Evolutionary conservation across 2,329 filamentous ascomycete genomes (phyloP), one percentile per base, ranked within the genome.

Genomic region (Parastagonospora avenae): DNA sequence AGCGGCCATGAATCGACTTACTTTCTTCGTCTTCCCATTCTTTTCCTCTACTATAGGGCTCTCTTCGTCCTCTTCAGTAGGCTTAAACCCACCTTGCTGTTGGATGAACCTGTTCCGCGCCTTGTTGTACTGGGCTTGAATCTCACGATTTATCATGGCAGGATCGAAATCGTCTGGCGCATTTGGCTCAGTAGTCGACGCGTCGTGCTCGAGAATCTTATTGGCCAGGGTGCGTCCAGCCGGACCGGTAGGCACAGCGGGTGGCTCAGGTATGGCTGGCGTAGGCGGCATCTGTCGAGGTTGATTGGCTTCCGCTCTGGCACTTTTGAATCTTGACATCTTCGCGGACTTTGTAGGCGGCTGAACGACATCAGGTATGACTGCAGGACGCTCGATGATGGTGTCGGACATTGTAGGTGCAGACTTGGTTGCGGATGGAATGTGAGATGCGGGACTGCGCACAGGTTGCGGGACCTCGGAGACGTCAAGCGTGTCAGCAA

Each of bases 91-190:
- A 44, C 92, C 92, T 63, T 94, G 85, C 62, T 86, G 83, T 60
- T 91, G 85, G 46, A 97, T 92, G 74, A 95, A 87, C 64, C 84
- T 85, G 69, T 92, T 96, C 15, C 93, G 88, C 72, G 90, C 80
- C 38, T 85, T 86, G 71, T 96, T 89, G 72, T 96, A 96, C 67
- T 95, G 90, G 32, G 85, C 84, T 7, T 90, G 87, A 11, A 96
- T 86, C 71, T 96, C 89, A 55, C 90, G 86, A 46, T 89, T 83
- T 43, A 93, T 79, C 28, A 92, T 77, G 15, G 85, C 80, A 4
- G 89, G 84, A 61, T 96, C 89, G 33, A 93, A 79, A 15, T 73
- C 76, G 35, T 76, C 70, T 4, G 74, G 72, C 15, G 75, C 71
- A 12, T 76, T 47, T 57, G 74, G 66, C n/a, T 73, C 72, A 10